Evolutionary conservation across 257 asterid genomes (phyloP).

Genomic region (Verbascum thapsus): DNA sequence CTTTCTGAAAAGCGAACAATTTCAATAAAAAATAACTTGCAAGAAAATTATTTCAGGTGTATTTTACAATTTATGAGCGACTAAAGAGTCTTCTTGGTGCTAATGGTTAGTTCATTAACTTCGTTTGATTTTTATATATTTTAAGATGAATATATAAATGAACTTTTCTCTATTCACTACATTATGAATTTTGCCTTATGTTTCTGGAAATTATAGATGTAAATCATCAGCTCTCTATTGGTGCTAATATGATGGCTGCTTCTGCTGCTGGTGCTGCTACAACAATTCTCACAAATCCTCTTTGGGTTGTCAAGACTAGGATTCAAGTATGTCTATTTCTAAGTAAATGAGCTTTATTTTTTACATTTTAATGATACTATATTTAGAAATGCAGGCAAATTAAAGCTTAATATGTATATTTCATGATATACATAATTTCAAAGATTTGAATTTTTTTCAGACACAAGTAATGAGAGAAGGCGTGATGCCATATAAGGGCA

Average conservation of each 20-base stretch:
- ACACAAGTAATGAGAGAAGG: slow-evolving; percentile 70
- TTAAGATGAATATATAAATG: not conserved
- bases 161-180: not conserved
- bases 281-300: slow-evolving; percentile 83
- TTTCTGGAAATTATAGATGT: slow-evolving; percentile 55
- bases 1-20: slow-evolving; percentile 13
- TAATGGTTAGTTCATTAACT: slow-evolving; percentile 76
- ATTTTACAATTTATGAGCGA: slow-evolving; percentile 89
- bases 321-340: slow-evolving; percentile 63
- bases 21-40: slow-evolving; percentile 20
- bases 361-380: too few relatives aligned
- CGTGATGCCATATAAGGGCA: slow-evolving; percentile 70
- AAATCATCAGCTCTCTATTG: slow-evolving; percentile 79
- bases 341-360: slow-evolving; percentile 10
- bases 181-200: slow-evolving; percentile 17
- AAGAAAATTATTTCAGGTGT: slow-evolving; percentile 64
- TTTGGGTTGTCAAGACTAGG: slow-evolving; percentile 98
- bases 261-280: slow-evolving; percentile 98
- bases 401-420: too few relatives aligned
- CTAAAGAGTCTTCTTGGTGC: slow-evolving; percentile 71
- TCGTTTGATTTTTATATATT: too few relatives aligned
- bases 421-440: too few relatives aligned
- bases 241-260: slow-evolving; percentile 94
- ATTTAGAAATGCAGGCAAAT: too few relatives aligned
- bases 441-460: slow-evolving; percentile 36